Evolutionary conservation across 139 green algal genomes (phyloP), one percentile per base, ranked within the genome.

Genomic region (Nannochloris sp.): DNA sequence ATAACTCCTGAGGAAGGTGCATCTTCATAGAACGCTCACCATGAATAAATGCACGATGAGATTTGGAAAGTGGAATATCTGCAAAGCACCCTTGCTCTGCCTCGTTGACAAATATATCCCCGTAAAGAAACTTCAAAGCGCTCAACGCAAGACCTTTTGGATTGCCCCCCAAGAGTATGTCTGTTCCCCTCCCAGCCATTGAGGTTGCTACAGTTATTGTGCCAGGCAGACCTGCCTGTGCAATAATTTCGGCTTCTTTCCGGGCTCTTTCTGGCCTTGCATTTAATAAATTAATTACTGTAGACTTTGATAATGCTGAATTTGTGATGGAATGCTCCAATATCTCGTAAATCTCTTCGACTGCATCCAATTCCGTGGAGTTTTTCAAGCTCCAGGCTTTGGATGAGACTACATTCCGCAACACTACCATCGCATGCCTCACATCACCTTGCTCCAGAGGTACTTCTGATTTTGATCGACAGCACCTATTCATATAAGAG

Each of bases 131-230:
- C 34, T 40, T 40, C 46, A 53, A 53, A 21, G 29, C 29, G 29
- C 36, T 68, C 63, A 55, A 80, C 50, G 67, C 64, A n/a, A 81
- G 56, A 3, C 69, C 74, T 61, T 81, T 77, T 19, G 85, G 60
- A 62, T 88, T 89, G n/a, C 85, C 86, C 5, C 86, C 86, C 19
- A 94, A 68, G 2, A 91, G 59, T 49, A 94, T 90, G 73, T 94
- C 85, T 2, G 85, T 92, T 60, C 86, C 86, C 0, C 86, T 66
- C 5, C 86, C 86, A 7, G 86, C 86, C 78, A 92, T 88, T 75
- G 80, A 86, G 63, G 85, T 94, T 14, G 85, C 76, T 16, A 94
- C 84, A 36, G 85, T 93, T 18, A 93, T 64, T 34, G 78, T 73
- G n/a, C 80, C 75, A 3, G 78, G 64, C 25, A 84, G 54, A 2